phyloP scores from a whole-genome alignment of 345 rosid genomes.

The Microthlaspi erraticum region DNA sequence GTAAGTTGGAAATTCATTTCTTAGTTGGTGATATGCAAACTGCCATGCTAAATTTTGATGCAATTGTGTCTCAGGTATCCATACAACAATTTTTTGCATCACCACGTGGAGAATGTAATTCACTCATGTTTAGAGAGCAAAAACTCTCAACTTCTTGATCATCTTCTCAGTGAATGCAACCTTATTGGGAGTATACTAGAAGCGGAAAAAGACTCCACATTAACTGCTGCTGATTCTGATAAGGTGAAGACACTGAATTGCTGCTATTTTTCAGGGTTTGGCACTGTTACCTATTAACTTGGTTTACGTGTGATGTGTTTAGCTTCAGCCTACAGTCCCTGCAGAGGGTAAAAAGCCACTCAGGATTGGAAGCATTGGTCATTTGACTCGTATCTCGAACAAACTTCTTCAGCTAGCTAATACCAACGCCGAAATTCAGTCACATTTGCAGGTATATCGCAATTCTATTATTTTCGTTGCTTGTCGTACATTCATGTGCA shows the following conservation, averaged over 20 bases:
- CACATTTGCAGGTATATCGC: slow-evolving; percentile 68
- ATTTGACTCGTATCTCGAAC: slow-evolving; percentile 83
- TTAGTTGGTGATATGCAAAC: slow-evolving; percentile 29
- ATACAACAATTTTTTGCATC: slow-evolving; percentile 91
- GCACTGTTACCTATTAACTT: slow-evolving; percentile 34
- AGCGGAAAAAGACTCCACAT: slow-evolving; percentile 58
- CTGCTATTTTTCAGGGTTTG: slow-evolving; percentile 23
- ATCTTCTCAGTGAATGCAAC: slow-evolving; percentile 76
- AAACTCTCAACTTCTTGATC: slow-evolving; percentile 60
- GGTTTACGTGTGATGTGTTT: slow-evolving; percentile 31
- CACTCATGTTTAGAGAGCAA: slow-evolving; percentile 86
- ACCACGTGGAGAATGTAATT: slow-evolving; percentile 81
- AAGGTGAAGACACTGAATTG: slow-evolving; percentile 55
- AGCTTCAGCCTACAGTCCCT: slow-evolving; percentile 73
- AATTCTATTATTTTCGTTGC: background rate
- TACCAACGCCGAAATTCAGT: slow-evolving; percentile 61
- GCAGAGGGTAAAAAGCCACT: slow-evolving; percentile 72
- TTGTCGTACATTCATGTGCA: slow-evolving; percentile 23
- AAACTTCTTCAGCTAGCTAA: slow-evolving; percentile 80
- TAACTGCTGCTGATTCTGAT: slow-evolving; percentile 54
- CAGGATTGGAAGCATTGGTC: slow-evolving; percentile 85
- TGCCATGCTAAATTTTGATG: slow-evolving; percentile 42
- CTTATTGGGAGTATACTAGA: slow-evolving; percentile 78
- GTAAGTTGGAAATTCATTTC: slow-evolving; percentile 56
- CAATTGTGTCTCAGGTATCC: slow-evolving; percentile 72